A percentile compares a stretch with the other conserved stretches of the same genome.
Evolutionary conservation across 2,329 filamentous ascomycete species (phyloP).

Genomic region (Macroventuria anomochaeta): DNA sequence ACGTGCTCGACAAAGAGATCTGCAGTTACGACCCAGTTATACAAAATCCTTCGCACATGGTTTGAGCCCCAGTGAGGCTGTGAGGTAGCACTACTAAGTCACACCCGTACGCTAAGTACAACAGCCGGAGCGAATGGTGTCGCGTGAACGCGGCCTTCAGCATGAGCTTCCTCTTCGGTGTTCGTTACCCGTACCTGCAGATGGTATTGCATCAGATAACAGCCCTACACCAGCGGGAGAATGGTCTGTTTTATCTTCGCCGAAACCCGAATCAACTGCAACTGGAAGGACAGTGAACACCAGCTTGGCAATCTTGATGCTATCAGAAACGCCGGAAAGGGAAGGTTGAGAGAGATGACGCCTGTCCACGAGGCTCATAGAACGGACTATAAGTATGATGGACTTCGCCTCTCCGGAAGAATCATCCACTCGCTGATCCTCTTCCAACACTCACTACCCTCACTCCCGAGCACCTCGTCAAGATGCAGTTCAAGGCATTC

Average conservation of each 20-base stretch:
- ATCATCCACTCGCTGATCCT: conserved; percentile 29
- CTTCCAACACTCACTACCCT: conserved; percentile 16
- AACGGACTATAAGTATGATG: conserved; percentile 26
- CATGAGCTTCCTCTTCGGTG: conserved; percentile 29
- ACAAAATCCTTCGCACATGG: background rate
- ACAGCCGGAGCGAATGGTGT: conserved; percentile 2
- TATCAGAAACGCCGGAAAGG: conserved; percentile 14
- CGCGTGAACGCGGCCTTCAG: background rate
- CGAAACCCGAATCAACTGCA: conserved; percentile 4
- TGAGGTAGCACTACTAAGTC: background rate
- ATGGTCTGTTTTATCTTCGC: conserved; percentile 9
- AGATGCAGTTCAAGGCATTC: conserved; percentile 33
- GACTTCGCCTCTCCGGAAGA: conserved; percentile 3
- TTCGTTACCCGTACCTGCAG: conserved; percentile 8
- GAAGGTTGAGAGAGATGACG: conserved; percentile 19
- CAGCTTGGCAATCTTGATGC: conserved; percentile 25
- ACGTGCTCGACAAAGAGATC: background rate
- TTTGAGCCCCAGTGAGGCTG: background rate
- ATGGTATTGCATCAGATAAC: conserved; percentile 22
- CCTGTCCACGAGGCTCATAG: background rate
- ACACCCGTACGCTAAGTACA: background rate
- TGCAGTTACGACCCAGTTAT: background rate
- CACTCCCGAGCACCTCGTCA: conserved; percentile 18
- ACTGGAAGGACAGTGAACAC: conserved; percentile 28
- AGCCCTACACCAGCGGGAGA: conserved; percentile 5